Percentiles rank a stretch among this genome's conserved stretches.
Conservation (phyloP, 1,139 yeast genomes). For the Hyphopichia pseudoburtonii region DNA sequence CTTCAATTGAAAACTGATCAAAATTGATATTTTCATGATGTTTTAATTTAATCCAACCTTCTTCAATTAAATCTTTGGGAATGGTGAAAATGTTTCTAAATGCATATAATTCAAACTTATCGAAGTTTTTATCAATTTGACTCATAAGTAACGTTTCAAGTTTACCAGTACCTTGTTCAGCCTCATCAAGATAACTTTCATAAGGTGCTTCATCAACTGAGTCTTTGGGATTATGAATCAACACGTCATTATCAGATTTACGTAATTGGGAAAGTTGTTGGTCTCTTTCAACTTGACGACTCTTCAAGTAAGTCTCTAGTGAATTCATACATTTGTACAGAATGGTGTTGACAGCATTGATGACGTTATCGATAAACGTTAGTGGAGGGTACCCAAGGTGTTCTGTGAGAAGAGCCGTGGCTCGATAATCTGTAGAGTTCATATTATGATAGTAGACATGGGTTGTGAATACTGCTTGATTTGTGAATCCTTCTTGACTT, state of each 20-base stretch:
- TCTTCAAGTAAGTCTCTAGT: slow-evolving; percentile 63
- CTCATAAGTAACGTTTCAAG: slow-evolving; percentile 76
- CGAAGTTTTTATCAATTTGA: slow-evolving; percentile 81
- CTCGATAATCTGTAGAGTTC: slow-evolving; percentile 28
- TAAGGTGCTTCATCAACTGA: slow-evolving; percentile 14
- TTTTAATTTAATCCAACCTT: slow-evolving; percentile 64
- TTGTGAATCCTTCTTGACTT: too few relatives aligned
- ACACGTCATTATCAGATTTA: slow-evolving; percentile 20
- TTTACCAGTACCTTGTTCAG: slow-evolving; percentile 74
- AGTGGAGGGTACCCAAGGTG: slow-evolving; percentile 87
- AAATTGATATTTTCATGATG: slow-evolving; percentile 65
- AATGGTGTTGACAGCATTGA: slow-evolving; percentile 83
- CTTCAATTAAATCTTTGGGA: slow-evolving; percentile 65
- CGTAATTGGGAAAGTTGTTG: slow-evolving; percentile 1
- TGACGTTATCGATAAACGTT: slow-evolving; percentile 83
- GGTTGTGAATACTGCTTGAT: too few relatives aligned
- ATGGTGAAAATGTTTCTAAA: slow-evolving; percentile 72
- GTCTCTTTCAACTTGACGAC: slow-evolving; percentile 22
- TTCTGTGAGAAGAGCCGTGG: slow-evolving; percentile 71
- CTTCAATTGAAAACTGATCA: slow-evolving; percentile 10
- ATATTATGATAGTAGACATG: too few relatives aligned
- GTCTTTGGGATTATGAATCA: slow-evolving; percentile 15
- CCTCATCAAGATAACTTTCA: slow-evolving; percentile 38
- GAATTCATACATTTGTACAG: slow-evolving; percentile 83
- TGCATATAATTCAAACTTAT: slow-evolving; percentile 81